Evolutionary conservation across 1,284 basidiomycete species (phyloP).

Genomic region (Flammula alnicola): DNA sequence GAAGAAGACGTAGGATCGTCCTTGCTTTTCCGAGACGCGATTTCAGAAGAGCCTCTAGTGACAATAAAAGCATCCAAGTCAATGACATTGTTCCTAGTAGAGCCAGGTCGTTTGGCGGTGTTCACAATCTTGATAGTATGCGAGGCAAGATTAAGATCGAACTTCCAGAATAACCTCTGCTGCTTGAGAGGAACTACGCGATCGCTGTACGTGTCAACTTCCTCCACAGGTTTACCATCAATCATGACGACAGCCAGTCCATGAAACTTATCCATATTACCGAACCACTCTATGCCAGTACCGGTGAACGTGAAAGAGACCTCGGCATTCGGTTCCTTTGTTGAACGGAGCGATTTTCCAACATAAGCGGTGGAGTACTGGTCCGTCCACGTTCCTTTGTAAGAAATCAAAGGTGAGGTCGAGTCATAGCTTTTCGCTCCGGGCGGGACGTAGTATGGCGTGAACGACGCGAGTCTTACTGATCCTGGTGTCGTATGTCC

Average conservation of each 20-base stretch:
- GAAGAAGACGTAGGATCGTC: constrained; percentile 1
- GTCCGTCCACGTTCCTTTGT: constrained; percentile 62
- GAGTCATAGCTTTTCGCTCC: constrained; percentile 74
- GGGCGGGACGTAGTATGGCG: constrained; percentile 73
- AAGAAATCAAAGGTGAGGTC: constrained; percentile 62
- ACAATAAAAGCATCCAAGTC: constrained; percentile 74
- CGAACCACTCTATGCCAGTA: constrained; percentile 79
- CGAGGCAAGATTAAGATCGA: constrained; percentile 51
- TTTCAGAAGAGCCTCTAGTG: constrained; percentile 40
- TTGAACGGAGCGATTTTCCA: constrained; percentile 55
- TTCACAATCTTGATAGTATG: constrained; percentile 72
- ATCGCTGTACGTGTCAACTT: constrained; percentile 53
- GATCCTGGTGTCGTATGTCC: constrained; percentile 60
- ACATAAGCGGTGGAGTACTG: constrained; percentile 55
- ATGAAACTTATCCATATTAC: constrained; percentile 56
- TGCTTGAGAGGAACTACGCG: constrained; percentile 44
- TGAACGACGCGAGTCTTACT: constrained; percentile 50
- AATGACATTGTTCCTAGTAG: constrained; percentile 40
- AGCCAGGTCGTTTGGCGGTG: constrained; percentile 45
- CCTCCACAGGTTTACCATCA: constrained; percentile 52
- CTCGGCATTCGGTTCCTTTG: constrained; percentile 52
- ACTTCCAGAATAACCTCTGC: constrained; percentile 70
- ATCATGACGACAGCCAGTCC: constrained; percentile 62
- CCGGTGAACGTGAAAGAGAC: constrained; percentile 66
- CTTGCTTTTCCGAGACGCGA: not conserved